Base-by-base conservation (phyloP, 352 stramenopile species). In the Phytophthora capsici region DNA sequence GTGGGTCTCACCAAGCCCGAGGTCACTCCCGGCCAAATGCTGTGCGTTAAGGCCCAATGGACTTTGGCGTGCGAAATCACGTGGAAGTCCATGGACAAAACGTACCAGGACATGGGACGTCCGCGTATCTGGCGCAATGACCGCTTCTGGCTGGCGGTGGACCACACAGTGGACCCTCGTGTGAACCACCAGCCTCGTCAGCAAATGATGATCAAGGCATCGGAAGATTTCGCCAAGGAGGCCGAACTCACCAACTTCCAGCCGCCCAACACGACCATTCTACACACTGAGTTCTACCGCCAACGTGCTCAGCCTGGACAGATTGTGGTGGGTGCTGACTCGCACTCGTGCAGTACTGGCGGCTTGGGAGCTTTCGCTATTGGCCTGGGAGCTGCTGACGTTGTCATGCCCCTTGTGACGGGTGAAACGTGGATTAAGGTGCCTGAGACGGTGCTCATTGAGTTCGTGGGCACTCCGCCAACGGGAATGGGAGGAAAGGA, bases 71-170 rank as follows among this genome's bases (percentile, higher is more conserved):
- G 86, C 62, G 86, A 94, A 70, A 91, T 94, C 77, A 94, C 86
- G 60, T 94, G 86, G 86, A 94, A 94, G 71, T 92, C 84, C 16
- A 94, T 94, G 86, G 86, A 94, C 84, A 94, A 94, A 66, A 93
- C 85, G 56, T 92, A 93, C 67, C 83, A 90, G 69, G 83, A 91
- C 63, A 95, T 95, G 83, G 86, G 85, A 13, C 84, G 86, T 14
- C 86, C 86, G 48, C 82, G 83, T 61, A 93, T 94, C 45, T 91
- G 83, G 82, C 86, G 86, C 57, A 90, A 90, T 57, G 86, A 95
- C 65, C 86, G 86, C 64, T 95, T 95, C 78, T 95, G 86, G 86
- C 78, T 95, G 36, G 86, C 86, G 1, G 79, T 95, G 41, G 86
- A 95, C 71, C 86, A 95, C 72, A 95, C 86, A 2, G 84, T 93